Percentiles rank a stretch among this genome's conserved stretches.
Evolutionary conservation across 2,329 filamentous ascomycete genomes (phyloP).

Genomic region (Phyllosticta citriasiana): DNA sequence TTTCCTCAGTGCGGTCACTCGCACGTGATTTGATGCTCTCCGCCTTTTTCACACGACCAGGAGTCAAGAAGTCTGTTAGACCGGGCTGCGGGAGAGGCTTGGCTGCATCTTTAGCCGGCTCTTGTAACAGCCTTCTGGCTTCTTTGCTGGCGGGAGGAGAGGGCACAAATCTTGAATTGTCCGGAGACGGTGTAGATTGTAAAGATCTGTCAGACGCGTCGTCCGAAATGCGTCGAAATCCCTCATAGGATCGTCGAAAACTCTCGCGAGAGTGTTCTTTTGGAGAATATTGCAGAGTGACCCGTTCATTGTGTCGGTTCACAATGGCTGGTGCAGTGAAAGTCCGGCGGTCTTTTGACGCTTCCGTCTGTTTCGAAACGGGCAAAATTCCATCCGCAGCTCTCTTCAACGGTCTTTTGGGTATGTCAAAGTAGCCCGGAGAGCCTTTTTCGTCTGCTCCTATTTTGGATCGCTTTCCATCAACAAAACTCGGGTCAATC

Average conservation of each 20-base stretch:
- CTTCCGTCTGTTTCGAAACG: background rate
- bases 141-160: background rate
- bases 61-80: background rate
- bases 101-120: background rate
- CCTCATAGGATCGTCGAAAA: background rate
- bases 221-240: background rate
- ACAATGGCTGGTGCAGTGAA: constrained; percentile 5
- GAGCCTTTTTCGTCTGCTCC: background rate
- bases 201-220: background rate
- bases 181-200: background rate
- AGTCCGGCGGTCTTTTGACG: background rate
- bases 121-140: background rate
- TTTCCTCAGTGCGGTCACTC: constrained; percentile 4
- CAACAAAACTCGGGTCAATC: background rate
- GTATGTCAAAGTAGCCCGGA: background rate
- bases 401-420: background rate
- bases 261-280: background rate
- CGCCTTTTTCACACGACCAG: background rate
- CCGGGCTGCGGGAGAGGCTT: background rate
- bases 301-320: background rate
- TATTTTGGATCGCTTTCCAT: constrained; percentile 1
- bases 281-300: background rate
- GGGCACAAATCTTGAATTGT: background rate
- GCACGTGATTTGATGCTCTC: background rate
- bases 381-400: background rate